These are phyloP conservation scores for Fusarium buxicola DNA, from an alignment of 2,329 filamentous ascomycete species.

Conservation along the genomic window DNA sequence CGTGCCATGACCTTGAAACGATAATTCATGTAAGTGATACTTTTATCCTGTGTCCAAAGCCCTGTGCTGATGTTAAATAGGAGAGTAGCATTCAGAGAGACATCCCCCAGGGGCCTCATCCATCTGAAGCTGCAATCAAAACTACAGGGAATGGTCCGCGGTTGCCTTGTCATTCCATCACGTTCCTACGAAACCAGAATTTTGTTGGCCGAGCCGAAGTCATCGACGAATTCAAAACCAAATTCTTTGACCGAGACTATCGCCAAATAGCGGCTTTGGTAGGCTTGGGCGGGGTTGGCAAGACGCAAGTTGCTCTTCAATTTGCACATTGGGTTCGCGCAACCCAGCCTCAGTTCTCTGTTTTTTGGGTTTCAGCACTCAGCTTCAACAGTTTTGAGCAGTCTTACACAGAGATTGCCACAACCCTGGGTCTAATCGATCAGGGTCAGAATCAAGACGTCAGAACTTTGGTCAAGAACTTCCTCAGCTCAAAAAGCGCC, in stretches of 20 bases:
- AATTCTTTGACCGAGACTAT: conserved; percentile 25
- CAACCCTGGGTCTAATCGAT: conserved; percentile 42
- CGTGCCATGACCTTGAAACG: no score
- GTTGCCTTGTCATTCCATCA: conserved; percentile 13
- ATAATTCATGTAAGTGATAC: no score
- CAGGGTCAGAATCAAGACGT: conserved; percentile 51
- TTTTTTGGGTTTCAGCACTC: conserved; percentile 56
- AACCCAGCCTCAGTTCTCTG: conserved; percentile 45
- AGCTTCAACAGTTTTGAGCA: conserved; percentile 48
- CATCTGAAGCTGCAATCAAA: background rate
- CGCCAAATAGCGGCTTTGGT: background rate
- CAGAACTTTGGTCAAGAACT: conserved; percentile 50
- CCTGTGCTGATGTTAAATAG: no score
- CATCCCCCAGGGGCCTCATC: no score
- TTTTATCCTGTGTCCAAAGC: no score
- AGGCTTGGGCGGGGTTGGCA: conserved; percentile 53
- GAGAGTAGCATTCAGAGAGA: no score
- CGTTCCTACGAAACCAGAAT: conserved; percentile 41
- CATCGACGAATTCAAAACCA: background rate
- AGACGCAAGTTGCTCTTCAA: conserved; percentile 55
- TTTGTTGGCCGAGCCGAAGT: conserved; percentile 44
- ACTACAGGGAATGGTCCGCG: background rate
- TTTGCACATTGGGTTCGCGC: conserved; percentile 46
- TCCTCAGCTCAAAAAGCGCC: conserved; percentile 44
- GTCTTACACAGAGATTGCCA: conserved; percentile 51